Base-by-base conservation (phyloP, 148 eudicot genomes). In the Hydrangea macrophylla region DNA sequence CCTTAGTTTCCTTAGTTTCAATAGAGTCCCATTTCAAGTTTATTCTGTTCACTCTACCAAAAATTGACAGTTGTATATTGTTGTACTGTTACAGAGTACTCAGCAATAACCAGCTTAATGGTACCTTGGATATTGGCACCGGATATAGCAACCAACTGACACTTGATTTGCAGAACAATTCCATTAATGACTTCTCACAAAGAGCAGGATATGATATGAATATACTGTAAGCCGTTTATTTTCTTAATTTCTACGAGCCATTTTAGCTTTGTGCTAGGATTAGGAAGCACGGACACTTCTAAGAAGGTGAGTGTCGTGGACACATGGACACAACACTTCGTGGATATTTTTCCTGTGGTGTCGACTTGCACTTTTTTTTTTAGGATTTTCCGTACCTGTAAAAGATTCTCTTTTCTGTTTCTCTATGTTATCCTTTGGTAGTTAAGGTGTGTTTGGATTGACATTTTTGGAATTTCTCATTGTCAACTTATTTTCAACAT, bases 101-200 rank as follows among this genome's bases (percentile, higher is more conserved):
- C 20, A 74, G 79, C 61, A 82, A 90, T 71, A 90, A 90, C 70
- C 68, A 79, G n/a, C 83, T 87, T 35, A 82, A 45, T 55, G 96
- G 90, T 60, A 77, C 68, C 61, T 72, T 90, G 70, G 68, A 83
- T 64, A 36, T 90, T 69, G 79, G 87, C 55, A 71, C 72, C 50
- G 74, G 64, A 74, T 75, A 80, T 51, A 71, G 69, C 77, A 69
- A 76, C 53, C 70, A 64, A 67, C 80, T 87, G 54, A 77, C 72
- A 8, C 84, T 82, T 62, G 86, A 85, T 82, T 68, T 87, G 65
- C 79, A 68, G 33, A 81, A 90, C 65, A 90, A 90, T 70, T 67
- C 73, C 61, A 77, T 90, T 55, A 48, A 37, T 40, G 79, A 56
- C 45, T 80, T 76, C 61, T 73, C 35, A 20, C 76, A 70, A 44